phyloP scores from a whole-genome alignment of 169 alveolate species.

The Plasmodium coatneyi region DNA sequence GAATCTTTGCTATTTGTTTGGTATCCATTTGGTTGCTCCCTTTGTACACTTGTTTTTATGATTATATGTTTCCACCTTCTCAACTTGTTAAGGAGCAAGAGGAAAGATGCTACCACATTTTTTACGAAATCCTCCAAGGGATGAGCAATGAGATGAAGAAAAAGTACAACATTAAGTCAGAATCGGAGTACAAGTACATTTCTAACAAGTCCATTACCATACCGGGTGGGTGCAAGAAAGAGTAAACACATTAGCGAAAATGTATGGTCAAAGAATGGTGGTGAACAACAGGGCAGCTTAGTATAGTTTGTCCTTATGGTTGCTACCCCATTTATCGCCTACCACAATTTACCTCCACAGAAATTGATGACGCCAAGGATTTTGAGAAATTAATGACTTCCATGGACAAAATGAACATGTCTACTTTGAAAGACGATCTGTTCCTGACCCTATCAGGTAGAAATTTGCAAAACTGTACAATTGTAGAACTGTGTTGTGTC shows the following conservation, averaged over 20 bases:
- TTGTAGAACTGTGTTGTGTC: neutral
- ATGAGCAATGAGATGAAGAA: constrained; percentile 48
- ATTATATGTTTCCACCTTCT: neutral
- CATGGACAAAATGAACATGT: constrained; percentile 65
- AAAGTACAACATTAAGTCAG: constrained; percentile 51
- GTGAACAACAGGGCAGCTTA: neutral
- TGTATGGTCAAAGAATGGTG: neutral
- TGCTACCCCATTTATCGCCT: constrained; percentile 1
- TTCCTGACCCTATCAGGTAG: constrained; percentile 58
- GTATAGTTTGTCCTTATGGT: neutral
- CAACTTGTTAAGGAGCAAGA: constrained; percentile 59
- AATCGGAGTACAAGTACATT: constrained; percentile 45
- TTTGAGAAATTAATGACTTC: constrained; percentile 26
- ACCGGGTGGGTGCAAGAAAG: constrained; percentile 25
- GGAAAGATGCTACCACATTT: constrained; percentile 81
- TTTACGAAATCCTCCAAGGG: constrained; percentile 78
- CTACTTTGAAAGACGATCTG: constrained; percentile 34
- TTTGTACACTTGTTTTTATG: neutral
- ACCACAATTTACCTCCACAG: neutral
- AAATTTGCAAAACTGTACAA: neutral
- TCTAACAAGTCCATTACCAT: constrained; percentile 28
- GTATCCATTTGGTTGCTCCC: neutral
- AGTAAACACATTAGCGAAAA: neutral
- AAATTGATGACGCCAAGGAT: constrained; percentile 53
- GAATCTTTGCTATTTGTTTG: neutral